Base-by-base conservation (phyloP, 164 flowering plant genomes). In the Dillenia suffruticosa region DNA sequence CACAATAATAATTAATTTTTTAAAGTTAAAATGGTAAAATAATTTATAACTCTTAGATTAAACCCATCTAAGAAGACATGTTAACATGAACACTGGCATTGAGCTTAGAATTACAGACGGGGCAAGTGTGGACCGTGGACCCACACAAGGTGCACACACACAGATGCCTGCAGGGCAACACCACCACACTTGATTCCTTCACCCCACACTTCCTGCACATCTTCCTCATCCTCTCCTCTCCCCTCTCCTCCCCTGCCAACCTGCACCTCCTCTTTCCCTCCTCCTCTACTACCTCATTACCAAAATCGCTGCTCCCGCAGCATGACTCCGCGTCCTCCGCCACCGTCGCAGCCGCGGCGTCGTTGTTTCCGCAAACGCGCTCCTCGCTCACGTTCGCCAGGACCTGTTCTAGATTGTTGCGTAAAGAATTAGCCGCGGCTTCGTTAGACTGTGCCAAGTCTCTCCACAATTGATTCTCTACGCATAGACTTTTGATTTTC, bases 391-490 rank as follows among this genome's bases (percentile, higher is more conserved):
- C 83, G 63, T 76, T 80, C 11, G 87, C 75, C 2, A 86, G 71
- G 10, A 80, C 81, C 63, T 81, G 86, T 49, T 82, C 89, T 17
- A 90, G 78, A 54, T 86, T 81, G 62, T 62, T 49, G 0, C 87
- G 70, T 0, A 90, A 69, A 2, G 86, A 79, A 62, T 83, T 82
- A 11, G 86, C 95, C 0, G 89, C 77, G 19, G 97, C 92, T 58
- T 90, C 97, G 76, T 83, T 86, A 13, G 82, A 62, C 49, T 81
- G 85, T 0, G 97, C 94, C 56, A 88, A 43, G n/a, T 86, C 90
- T 8, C 83, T 56, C 97, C 95, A 90, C 24, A 88, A 75, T 63
- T 86, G 89, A 56, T 83, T 88, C 76, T 90, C 92, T 14, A 84
- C 9, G 71, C 62, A 72, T 11, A 90, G 78, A 5, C 73, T 72